Evolutionary conservation across 768 basidiomycete genomes (phyloP).

Genomic region (Kondoa subrosea): DNA sequence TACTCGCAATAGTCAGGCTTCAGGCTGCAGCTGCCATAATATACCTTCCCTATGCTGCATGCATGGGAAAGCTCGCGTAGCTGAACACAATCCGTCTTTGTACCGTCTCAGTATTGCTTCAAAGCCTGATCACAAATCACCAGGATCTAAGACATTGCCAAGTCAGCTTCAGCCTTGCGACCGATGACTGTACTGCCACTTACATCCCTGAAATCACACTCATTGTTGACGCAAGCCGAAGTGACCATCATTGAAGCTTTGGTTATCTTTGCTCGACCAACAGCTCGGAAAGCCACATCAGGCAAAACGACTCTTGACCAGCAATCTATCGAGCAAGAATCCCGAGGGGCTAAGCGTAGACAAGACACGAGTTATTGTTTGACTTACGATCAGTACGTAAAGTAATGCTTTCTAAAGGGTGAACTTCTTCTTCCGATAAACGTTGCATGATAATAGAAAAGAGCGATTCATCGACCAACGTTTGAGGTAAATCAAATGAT

Average conservation of each 20-base stretch:
- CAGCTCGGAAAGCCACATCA: background rate
- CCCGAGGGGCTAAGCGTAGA: no score
- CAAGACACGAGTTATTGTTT: no score
- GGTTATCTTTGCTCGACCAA: background rate
- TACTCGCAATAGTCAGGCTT: no score
- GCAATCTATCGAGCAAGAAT: no score
- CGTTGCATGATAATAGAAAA: background rate
- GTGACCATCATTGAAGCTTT: background rate
- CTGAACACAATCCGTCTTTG: no score
- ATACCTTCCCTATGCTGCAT: no score
- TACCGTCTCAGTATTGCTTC: background rate
- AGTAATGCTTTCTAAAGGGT: background rate
- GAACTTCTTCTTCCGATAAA: background rate
- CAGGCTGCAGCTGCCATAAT: no score
- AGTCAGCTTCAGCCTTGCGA: no score
- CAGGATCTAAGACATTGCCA: background rate
- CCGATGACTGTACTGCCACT: no score
- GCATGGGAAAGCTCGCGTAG: no score
- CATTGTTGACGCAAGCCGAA: background rate
- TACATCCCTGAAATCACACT: background rate
- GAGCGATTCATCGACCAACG: background rate
- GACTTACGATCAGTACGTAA: background rate
- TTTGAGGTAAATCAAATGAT: background rate
- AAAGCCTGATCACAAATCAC: background rate
- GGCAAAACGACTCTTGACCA: background rate